Percentiles rank a stretch among this genome's conserved stretches.
Evolutionary conservation across 2,329 filamentous ascomycete species (phyloP).

Genomic region (Furcasterigmium furcatum): DNA sequence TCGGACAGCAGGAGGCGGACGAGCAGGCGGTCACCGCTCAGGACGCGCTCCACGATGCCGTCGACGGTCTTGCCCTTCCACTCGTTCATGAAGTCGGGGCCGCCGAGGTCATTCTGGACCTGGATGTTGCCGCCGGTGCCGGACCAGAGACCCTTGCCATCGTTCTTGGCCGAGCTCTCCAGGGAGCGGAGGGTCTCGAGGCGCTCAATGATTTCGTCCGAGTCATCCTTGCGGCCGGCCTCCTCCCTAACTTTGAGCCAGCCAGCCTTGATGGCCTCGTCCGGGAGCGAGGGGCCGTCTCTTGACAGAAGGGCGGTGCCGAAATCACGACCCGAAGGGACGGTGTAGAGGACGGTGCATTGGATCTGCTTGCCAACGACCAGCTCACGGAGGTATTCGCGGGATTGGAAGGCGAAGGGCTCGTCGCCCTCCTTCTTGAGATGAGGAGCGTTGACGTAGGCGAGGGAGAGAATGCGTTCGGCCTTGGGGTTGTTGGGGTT

Average conservation of each 20-base stretch:
- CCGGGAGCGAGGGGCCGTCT: slow-evolving; percentile 74
- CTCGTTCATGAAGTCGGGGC: slow-evolving; percentile 75
- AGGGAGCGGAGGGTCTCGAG: slow-evolving; percentile 75
- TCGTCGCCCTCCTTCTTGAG: slow-evolving; percentile 88
- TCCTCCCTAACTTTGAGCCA: slow-evolving; percentile 95
- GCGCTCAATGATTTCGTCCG: slow-evolving; percentile 67
- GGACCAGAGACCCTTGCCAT: slow-evolving; percentile 79
- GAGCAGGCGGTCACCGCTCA: slow-evolving; percentile 87
- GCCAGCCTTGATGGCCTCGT: slow-evolving; percentile 80
- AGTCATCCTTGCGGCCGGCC: slow-evolving; percentile 86
- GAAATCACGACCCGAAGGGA: slow-evolving; percentile 86
- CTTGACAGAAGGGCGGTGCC: slow-evolving; percentile 71
- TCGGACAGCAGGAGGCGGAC: slow-evolving; percentile 77
- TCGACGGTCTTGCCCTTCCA: slow-evolving; percentile 85
- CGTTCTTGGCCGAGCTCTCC: slow-evolving; percentile 74
- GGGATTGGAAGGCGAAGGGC: slow-evolving; percentile 88
- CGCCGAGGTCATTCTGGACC: slow-evolving; percentile 75
- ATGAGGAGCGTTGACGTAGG: slow-evolving; percentile 87
- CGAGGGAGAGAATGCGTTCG: slow-evolving; percentile 85
- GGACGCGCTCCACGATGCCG: slow-evolving; percentile 83
- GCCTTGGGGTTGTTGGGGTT: slow-evolving; percentile 76
- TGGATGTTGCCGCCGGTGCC: slow-evolving; percentile 65
- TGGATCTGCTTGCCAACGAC: slow-evolving; percentile 84
- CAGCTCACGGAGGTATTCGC: slow-evolving; percentile 83
- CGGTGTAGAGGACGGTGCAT: slow-evolving; percentile 82